These are phyloP conservation scores for Trichosporon coremiiforme DNA, from an alignment of 1,284 basidiomycete genomes.

Conservation along the genomic window DNA sequence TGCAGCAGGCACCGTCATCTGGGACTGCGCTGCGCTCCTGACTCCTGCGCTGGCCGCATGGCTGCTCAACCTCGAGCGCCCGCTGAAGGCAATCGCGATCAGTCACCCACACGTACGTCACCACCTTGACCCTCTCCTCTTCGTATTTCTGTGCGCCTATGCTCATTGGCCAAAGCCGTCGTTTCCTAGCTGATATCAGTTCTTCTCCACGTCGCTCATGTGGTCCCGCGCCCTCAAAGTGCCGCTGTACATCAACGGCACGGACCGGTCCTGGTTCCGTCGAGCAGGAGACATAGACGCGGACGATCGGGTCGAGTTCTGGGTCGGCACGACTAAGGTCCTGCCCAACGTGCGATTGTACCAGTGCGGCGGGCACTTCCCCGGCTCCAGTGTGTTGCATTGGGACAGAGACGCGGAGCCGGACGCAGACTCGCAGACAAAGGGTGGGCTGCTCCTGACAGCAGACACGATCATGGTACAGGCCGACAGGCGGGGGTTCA, in stretches of 20 bases:
- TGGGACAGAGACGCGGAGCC: slow-evolving; percentile 53
- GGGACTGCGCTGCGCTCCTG: slow-evolving; percentile 53
- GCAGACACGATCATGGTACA: slow-evolving; percentile 55
- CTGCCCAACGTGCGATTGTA: slow-evolving; percentile 43
- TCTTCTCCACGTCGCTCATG: slow-evolving; percentile 52
- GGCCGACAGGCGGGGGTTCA: slow-evolving; percentile 47
- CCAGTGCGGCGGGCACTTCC: slow-evolving; percentile 55
- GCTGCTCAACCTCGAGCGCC: slow-evolving; percentile 36
- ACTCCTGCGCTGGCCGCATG: slow-evolving; percentile 41
- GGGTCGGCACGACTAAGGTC: slow-evolving; percentile 36
- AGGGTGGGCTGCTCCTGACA: slow-evolving; percentile 46
- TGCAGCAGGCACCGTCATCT: slow-evolving; percentile 46
- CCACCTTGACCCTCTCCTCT: too few relatives aligned
- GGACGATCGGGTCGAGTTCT: slow-evolving; percentile 43
- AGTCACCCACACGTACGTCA: slow-evolving; percentile 54
- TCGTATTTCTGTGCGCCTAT: too few relatives aligned
- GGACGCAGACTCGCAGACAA: slow-evolving; percentile 37
- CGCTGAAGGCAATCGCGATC: slow-evolving; percentile 52
- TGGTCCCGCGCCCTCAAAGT: slow-evolving; percentile 52
- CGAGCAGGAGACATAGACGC: slow-evolving; percentile 38
- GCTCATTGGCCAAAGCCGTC: too few relatives aligned
- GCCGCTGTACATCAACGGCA: slow-evolving; percentile 47
- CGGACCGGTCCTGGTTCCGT: slow-evolving; percentile 50
- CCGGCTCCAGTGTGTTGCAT: slow-evolving; percentile 50
- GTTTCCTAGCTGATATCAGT: slow-evolving; percentile 42